phyloP scores from a whole-genome alignment of 2,329 filamentous ascomycete species.

The Aspergillus tubingensis region DNA sequence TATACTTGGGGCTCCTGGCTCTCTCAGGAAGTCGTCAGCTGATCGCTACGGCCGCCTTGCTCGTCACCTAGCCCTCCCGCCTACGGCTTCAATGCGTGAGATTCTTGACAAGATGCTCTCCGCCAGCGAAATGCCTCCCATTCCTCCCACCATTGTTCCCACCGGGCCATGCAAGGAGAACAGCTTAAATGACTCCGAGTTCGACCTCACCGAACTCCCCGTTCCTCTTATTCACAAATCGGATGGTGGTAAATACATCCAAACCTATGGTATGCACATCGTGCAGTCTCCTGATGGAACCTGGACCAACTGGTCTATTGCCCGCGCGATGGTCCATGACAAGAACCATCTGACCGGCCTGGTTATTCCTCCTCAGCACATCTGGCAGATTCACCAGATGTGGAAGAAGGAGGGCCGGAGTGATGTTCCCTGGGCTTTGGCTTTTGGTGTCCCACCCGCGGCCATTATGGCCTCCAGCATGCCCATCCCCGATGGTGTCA shows the following conservation, averaged over 20 bases:
- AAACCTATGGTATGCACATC: constrained; percentile 54
- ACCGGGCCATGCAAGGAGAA: constrained; percentile 50
- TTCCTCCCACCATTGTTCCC: constrained; percentile 35
- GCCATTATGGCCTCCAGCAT: constrained; percentile 53
- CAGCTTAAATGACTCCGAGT: constrained; percentile 38
- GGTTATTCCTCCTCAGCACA: constrained; percentile 51
- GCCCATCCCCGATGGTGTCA: constrained; percentile 53
- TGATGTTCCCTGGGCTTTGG: constrained; percentile 52
- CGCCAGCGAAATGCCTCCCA: constrained; percentile 36
- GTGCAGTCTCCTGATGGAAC: constrained; percentile 48
- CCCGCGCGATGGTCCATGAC: constrained; percentile 51
- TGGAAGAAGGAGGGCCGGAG: constrained; percentile 48
- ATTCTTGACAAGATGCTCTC: constrained; percentile 48
- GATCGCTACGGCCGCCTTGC: constrained; percentile 48
- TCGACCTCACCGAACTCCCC: constrained; percentile 49
- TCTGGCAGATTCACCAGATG: constrained; percentile 49
- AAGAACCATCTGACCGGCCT: constrained; percentile 45
- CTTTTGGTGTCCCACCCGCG: constrained; percentile 53
- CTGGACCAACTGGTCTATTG: constrained; percentile 49
- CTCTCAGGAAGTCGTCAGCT: constrained; percentile 35
- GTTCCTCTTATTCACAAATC: constrained; percentile 46
- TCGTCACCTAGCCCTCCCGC: constrained; percentile 44
- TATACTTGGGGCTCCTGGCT: constrained; percentile 50
- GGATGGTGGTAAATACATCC: constrained; percentile 55
- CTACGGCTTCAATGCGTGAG: constrained; percentile 38